Evolutionary conservation across 164 flowering plant genomes (phyloP), one percentile per base, ranked within the genome.

Genomic region (Chloranthus sessilifolius): DNA sequence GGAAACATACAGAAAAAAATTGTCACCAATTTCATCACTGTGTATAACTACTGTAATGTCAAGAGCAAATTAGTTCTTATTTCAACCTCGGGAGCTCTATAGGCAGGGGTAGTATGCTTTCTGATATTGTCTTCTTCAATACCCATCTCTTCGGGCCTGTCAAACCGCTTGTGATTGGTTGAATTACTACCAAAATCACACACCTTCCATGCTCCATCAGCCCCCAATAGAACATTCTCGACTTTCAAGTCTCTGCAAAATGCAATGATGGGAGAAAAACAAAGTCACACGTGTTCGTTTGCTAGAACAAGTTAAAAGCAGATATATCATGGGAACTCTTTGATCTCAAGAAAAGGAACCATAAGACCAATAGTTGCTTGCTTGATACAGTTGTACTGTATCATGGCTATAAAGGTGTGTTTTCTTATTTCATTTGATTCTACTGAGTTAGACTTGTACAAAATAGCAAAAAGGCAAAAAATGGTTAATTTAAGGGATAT

Each of bases 181-280:
- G 99, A 85, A 17, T 81, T 77, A 68, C 99, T 94, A 33, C 99
- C 99, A 62, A 89, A 94, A 74, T 94, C 99, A 72, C 99, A 89
- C 68, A 94, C 60, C 67, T 94, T 89, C 99, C 97, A 94, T 16
- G 64, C 52, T 40, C 95, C 96, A 75, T 94, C 95, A 49, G 83
- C 55, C 8, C 95, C 90, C 63, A 85, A 58, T 22, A 94, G 66
- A 65, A 94, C 73, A 70, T 94, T 94, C 71, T 89, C 99, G 23
- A 88, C 97, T 77, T 94, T 94, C 75, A 94, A 79, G 62, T 94
- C 99, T 53, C 99, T 89, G 61, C 44, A 61, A 30, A 47, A 43
- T 28, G 29, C 16, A 48, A 60, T 25, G 14, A 27, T 27, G 34
- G 40, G 10, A 17, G 7, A 29, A 8, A 27, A 39, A 15, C 3